phyloP scores from a whole-genome alignment of 75 land plant species.

The Adiantum capillusveneris region DNA sequence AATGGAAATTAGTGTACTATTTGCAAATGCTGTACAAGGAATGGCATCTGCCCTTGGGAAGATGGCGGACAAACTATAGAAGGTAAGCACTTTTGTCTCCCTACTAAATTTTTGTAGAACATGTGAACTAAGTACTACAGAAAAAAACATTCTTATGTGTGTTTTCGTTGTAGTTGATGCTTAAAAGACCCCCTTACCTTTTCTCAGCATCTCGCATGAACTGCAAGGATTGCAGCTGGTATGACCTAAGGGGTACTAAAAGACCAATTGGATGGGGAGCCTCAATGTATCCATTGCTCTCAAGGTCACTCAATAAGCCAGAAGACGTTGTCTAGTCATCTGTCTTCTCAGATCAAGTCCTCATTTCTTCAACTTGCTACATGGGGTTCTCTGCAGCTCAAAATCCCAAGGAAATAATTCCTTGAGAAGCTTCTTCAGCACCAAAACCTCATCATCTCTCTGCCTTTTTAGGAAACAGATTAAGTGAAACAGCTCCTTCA shows the following conservation, averaged over 20 bases:
- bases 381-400: slow-evolving; percentile 16
- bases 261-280: slow-evolving; percentile 31
- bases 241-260: slow-evolving; percentile 33
- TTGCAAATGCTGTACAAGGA: too few relatives aligned
- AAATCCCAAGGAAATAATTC: slow-evolving; percentile 28
- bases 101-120: too few relatives aligned
- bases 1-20: too few relatives aligned
- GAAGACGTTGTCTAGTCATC: slow-evolving; percentile 34
- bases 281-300: slow-evolving; percentile 28
- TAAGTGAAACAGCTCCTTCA: too few relatives aligned
- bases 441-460: slow-evolving; percentile 26
- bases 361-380: slow-evolving; percentile 28
- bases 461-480: too few relatives aligned
- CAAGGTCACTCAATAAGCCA: slow-evolving; percentile 32
- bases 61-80: too few relatives aligned
- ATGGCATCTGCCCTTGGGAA: too few relatives aligned
- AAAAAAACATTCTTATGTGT: too few relatives aligned
- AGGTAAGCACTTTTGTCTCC: too few relatives aligned
- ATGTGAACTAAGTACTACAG: too few relatives aligned
- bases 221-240: slow-evolving; percentile 40
- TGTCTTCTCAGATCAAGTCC: slow-evolving; percentile 21
- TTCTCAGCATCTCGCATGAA: slow-evolving; percentile 41
- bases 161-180: slow-evolving; percentile 31
- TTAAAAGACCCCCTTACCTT: slow-evolving; percentile 29
- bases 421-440: slow-evolving; percentile 27